phyloP scores from a whole-genome alignment of 2,329 filamentous ascomycete genomes.

The Davidsoniella neocaledoniae region DNA sequence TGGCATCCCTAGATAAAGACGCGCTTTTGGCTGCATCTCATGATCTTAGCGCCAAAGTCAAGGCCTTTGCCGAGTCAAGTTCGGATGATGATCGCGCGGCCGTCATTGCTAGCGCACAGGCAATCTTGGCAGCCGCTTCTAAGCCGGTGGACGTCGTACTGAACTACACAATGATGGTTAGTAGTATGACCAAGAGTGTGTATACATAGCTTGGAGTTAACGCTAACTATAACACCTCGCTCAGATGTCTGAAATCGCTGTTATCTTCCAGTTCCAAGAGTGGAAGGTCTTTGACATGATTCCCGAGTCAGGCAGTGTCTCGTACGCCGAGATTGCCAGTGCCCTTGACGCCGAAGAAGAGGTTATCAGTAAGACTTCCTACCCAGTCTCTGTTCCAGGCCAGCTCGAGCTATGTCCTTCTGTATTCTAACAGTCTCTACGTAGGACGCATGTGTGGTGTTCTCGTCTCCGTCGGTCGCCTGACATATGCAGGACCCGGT shows the following conservation, averaged over 20 bases:
- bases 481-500: background rate
- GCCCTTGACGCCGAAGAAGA: slow-evolving; percentile 17
- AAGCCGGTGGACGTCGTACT: background rate
- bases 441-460: slow-evolving; percentile 1
- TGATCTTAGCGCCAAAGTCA: background rate
- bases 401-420: background rate
- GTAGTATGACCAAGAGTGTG: background rate
- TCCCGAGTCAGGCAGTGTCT: slow-evolving; percentile 16
- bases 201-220: background rate
- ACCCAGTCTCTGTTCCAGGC: background rate
- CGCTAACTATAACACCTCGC: background rate
- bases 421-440: background rate
- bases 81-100: slow-evolving; percentile 1
- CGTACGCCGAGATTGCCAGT: slow-evolving; percentile 17
- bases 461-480: background rate
- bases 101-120: background rate
- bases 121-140: background rate
- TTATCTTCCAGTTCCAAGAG: slow-evolving; percentile 18
- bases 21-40: background rate
- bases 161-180: slow-evolving; percentile 2
- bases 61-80: background rate
- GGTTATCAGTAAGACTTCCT: slow-evolving; percentile 14
- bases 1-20: background rate
- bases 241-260: slow-evolving; percentile 14
- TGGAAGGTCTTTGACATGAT: slow-evolving; percentile 21